These are phyloP conservation scores for Exophiala calicioides DNA, from an alignment of 2,329 filamentous ascomycete genomes.

Conservation along the genomic window DNA sequence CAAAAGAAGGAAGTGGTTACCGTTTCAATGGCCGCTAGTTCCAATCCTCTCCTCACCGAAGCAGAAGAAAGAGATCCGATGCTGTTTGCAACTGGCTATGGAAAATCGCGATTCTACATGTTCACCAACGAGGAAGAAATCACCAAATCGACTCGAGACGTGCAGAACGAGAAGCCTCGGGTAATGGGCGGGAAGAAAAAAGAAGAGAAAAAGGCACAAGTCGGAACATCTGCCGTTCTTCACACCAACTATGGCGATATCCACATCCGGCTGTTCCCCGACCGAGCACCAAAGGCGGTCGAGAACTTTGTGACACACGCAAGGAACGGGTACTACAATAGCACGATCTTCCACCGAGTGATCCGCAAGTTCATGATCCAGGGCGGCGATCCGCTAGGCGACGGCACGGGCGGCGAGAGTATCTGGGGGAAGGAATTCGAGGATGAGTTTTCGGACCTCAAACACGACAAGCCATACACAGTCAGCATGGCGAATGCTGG, in stretches of 20 bases:
- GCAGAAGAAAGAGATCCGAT: constrained; percentile 90
- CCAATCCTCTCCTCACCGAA: constrained; percentile 89
- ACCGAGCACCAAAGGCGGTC: constrained; percentile 88
- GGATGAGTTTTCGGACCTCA: constrained; percentile 88
- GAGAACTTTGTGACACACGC: constrained; percentile 97
- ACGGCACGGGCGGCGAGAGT: constrained; percentile 85
- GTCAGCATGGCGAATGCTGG: constrained; percentile 98
- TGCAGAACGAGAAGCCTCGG: constrained; percentile 91
- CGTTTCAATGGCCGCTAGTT: constrained; percentile 93
- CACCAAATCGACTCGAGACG: constrained; percentile 79
- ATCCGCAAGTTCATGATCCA: constrained; percentile 99
- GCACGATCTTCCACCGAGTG: constrained; percentile 94
- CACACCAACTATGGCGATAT: constrained; percentile 96
- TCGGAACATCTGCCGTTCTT: constrained; percentile 76
- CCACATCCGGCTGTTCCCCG: constrained; percentile 86
- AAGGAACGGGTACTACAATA: constrained; percentile 91
- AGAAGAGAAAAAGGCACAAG: constrained; percentile 65
- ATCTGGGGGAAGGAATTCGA: constrained; percentile 93
- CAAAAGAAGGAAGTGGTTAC: constrained; percentile 93
- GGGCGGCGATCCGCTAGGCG: constrained; percentile 79
- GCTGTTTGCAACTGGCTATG: constrained; percentile 77
- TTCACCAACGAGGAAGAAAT: constrained; percentile 89
- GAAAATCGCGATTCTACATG: constrained; percentile 94
- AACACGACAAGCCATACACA: constrained; percentile 94
- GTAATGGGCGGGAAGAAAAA: constrained; percentile 55